Base-by-base conservation (phyloP, 116 monocot genomes). In the Posidonia oceanica region DNA sequence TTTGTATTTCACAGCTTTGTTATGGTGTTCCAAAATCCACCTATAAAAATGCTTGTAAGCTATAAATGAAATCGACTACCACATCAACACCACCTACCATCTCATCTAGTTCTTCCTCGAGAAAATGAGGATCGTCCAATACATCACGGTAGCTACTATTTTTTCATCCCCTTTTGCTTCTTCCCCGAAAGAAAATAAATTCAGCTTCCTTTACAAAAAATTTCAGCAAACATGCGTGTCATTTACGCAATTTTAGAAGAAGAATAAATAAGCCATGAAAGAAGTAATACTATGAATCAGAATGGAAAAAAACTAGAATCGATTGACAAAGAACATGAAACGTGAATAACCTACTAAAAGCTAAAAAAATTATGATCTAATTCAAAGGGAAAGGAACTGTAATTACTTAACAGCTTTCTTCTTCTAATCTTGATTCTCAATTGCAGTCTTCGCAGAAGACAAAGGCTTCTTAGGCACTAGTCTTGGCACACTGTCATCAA, bases 121-220 rank as follows among this genome's bases (percentile, higher is more conserved):
- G 52, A 55, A 97, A 91, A 42, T 75, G 86, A 42, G 97, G 89
- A 82, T 97, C 97, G 78, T 92, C 80, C 52, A 97, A 71, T 65
- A 91, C 89, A 79, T 97, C 97, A 85, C 92, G 72, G 62, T 68
- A 69, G 74, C 79, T 23, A 71, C 66, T 69, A 85, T 89, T 63
- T 79, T 92, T 77, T 97, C 97, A 36, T 92, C 97, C 78, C 89
- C 89, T 85, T n/a, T 92, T 39, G 89, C 92, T 80, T 97, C 97
- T 77, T 97, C 97, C 58, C 92, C 97, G 75, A 97, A 97, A 29
- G 97, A 97, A 71, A 97, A 72, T 21, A 97, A 77, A 75, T 85
- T 97, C 51, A 95, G 74, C 74, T 95, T 86, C 80, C 94, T 95
- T 69, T 21, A 86, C 39, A 4, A 15, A 58, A 73, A 74, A 61